These are phyloP conservation scores for Hirsutella minnesotensis DNA, from an alignment of 2,329 filamentous ascomycete genomes.

Conservation along the genomic window DNA sequence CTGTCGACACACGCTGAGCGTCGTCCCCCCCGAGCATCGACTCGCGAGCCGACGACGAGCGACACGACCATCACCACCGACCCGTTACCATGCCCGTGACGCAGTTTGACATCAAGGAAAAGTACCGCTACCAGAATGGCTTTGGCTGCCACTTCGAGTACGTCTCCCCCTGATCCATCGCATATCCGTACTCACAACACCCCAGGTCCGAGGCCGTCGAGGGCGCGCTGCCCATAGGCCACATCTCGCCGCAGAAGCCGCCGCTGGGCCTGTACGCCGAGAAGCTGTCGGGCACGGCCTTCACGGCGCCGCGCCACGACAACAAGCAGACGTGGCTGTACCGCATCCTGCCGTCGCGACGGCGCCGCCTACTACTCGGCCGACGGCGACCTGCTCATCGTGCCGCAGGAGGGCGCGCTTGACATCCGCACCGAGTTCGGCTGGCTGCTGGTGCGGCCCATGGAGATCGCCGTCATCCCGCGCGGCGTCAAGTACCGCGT, in stretches of 20 bases:
- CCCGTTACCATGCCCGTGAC: conserved; percentile 38
- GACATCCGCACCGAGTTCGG: conserved; percentile 73
- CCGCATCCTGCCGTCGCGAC: conserved; percentile 52
- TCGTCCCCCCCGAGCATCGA: too few species aligned
- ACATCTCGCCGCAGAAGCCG: conserved; percentile 75
- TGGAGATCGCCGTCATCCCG: conserved; percentile 68
- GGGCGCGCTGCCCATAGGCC: conserved; percentile 60
- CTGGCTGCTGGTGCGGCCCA: conserved; percentile 60
- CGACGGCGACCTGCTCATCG: conserved; percentile 67
- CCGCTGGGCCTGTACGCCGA: conserved; percentile 73
- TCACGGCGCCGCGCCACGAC: conserved; percentile 52
- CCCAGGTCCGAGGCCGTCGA: conserved; percentile 62
- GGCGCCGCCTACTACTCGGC: conserved; percentile 73
- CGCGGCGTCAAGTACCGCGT: conserved; percentile 66
- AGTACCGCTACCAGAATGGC: conserved; percentile 68
- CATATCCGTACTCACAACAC: too few species aligned
- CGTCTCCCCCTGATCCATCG: conserved; percentile 16
- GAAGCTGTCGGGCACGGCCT: conserved; percentile 61
- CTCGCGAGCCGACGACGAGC: too few species aligned
- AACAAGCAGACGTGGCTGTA: conserved; percentile 66
- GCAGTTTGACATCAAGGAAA: conserved; percentile 34
- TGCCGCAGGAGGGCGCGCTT: conserved; percentile 60
- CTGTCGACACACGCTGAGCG: too few species aligned
- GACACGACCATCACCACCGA: too few species aligned
- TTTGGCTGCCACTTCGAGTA: conserved; percentile 71